Percentiles rank a stretch among this genome's conserved stretches.
These are phyloP conservation scores for Epichloe sp. DNA, from an alignment of 2,329 filamentous ascomycete species.

Conservation along the genomic window DNA sequence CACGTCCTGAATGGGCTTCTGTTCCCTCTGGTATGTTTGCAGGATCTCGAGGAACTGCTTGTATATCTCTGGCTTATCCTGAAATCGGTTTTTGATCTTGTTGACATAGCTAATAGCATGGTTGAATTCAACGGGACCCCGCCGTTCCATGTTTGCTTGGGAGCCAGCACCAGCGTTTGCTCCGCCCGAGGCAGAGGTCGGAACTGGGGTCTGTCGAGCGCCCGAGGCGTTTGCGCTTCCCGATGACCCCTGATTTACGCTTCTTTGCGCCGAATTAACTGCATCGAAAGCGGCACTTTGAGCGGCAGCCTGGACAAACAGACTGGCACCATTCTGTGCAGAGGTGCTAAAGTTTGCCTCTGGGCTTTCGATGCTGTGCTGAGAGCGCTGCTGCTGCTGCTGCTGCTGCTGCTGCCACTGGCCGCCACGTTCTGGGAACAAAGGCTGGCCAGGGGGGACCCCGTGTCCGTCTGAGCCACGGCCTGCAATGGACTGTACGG, in stretches of 20 bases:
- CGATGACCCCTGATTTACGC: constrained; percentile 17
- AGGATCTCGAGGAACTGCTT: constrained; percentile 98
- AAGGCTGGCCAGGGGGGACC: constrained; percentile 25
- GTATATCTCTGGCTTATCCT: constrained; percentile 94
- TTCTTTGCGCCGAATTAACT: constrained; percentile 18
- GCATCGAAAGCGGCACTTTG: constrained; percentile 23
- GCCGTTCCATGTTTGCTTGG: constrained; percentile 60
- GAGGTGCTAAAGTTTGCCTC: constrained; percentile 49
- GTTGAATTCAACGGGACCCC: constrained; percentile 95
- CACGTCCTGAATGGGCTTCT: constrained; percentile 96
- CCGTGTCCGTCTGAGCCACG: constrained; percentile 32
- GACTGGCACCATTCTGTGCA: constrained; percentile 33
- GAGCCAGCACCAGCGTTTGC: constrained; percentile 48
- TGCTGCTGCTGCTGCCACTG: constrained; percentile 47
- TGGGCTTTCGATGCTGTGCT: constrained; percentile 49
- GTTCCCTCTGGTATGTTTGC: constrained; percentile 95
- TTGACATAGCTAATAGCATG: constrained; percentile 99
- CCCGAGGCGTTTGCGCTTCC: constrained; percentile 36
- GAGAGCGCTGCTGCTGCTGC: constrained; percentile 40
- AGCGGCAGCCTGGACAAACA: constrained; percentile 31
- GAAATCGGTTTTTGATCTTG: constrained; percentile 99
- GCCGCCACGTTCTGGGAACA: constrained; percentile 33
- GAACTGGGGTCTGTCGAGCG: constrained; percentile 44
- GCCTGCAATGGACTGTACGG: constrained; percentile 69
- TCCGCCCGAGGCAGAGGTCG: constrained; percentile 39